Evolutionary conservation across 345 rosid species (phyloP), one percentile per base, ranked within the genome.

Genomic region (Sisymbrium altissimum): DNA sequence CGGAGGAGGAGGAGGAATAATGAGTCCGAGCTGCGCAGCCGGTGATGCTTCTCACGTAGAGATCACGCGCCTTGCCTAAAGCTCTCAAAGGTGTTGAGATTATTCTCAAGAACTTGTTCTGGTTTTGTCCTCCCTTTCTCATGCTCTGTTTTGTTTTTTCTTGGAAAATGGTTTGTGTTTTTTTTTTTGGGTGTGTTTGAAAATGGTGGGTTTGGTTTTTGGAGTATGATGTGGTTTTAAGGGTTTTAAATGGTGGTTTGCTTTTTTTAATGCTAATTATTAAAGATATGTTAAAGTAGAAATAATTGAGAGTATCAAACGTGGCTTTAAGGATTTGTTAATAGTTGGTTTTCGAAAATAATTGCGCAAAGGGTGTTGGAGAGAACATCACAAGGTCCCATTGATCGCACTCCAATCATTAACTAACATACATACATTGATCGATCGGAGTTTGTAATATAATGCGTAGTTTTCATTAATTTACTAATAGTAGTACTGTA

Each of bases 31-130:
- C 35, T 4, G 92, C 81, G 59, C 81, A 85, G 5, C 85, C 74
- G 2, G 79, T 82, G 70, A 91, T 66, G 87, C 90, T 86, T 33
- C 81, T 83, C 0, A 89, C 96, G 77, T 91, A 91, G 21, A 86
- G 38, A 50, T 91, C 97, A 59, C 88, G 78, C 0, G 97, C 97
- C 52, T 80, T 86, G 62, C 82, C 48, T 9, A 91, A 66, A 17
- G 80, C 86, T 70, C 83, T 76, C 0, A 86, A 3, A 3, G 97
- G 97, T 13, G 72, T 15, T 15, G 74, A 58, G 62, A 86, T 64
- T 55, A 88, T 64, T 43, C 84, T 74, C 77, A 86, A 29, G 78
- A 91, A 83, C 80, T 72, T 80, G 88, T 40, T 83, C 9, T 69
- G 78, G 64, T 40, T 81, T 30, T 66, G 76, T 52, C 43, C 59